These are phyloP conservation scores for Suhomyces vadensis DNA, from an alignment of 805 yeast species.

Conservation along the genomic window DNA sequence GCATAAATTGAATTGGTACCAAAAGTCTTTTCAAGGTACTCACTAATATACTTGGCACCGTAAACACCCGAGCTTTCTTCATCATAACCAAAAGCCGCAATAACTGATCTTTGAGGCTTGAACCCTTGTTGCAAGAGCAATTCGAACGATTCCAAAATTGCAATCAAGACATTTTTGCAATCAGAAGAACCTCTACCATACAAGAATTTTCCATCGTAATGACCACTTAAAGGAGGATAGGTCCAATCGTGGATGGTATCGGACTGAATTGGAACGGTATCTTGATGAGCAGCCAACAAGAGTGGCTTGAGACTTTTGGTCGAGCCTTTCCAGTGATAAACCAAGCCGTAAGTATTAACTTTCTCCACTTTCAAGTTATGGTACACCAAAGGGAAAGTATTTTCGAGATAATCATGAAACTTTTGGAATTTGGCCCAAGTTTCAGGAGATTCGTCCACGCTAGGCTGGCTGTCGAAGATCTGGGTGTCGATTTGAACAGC, in stretches of 20 bases:
- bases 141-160: conserved; percentile 61
- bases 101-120: conserved; percentile 60
- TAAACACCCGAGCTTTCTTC: conserved; percentile 69
- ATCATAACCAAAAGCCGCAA: conserved; percentile 74
- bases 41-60: conserved; percentile 60
- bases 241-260: conserved; percentile 61
- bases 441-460: conserved; percentile 52
- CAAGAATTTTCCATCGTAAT: conserved; percentile 62
- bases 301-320: conserved; percentile 61
- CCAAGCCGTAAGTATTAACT: conserved; percentile 63
- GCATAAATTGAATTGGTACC: conserved; percentile 63
- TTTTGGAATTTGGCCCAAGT: conserved; percentile 41
- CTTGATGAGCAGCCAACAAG: conserved; percentile 74
- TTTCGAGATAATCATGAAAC: conserved; percentile 55
- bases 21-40: conserved; percentile 49
- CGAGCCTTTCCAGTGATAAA: conserved; percentile 62
- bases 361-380: conserved; percentile 49
- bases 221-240: conserved; percentile 59
- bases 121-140: conserved; percentile 51
- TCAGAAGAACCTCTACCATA: conserved; percentile 83
- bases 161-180: conserved; percentile 68
- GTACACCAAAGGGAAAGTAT: conserved; percentile 56
- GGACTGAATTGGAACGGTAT: conserved; percentile 73
- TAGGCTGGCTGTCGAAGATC: conserved; percentile 52
- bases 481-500: conserved; percentile 70